phyloP scores from a whole-genome alignment of 1,284 basidiomycete genomes.

The Fomitopsis pinicola region DNA sequence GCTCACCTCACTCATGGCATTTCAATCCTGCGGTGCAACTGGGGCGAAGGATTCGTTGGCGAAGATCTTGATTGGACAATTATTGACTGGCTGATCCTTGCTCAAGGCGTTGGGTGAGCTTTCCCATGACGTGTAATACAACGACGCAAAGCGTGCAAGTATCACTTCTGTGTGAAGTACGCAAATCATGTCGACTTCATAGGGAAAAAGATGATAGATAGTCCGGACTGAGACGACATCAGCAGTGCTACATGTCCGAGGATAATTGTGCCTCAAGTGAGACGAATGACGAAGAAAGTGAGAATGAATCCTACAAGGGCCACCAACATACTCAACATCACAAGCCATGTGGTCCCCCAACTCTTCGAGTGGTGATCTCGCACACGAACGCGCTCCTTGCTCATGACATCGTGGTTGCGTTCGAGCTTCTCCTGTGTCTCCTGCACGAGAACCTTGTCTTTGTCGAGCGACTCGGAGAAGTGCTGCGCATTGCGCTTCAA shows the following conservation, averaged over 20 bases:
- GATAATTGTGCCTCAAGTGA: slow-evolving; percentile 31
- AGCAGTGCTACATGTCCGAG: not conserved
- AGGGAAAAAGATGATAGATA: too few relatives aligned
- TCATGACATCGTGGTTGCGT: slow-evolving; percentile 66
- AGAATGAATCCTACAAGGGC: slow-evolving; percentile 63
- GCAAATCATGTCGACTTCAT: not conserved
- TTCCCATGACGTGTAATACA: too few relatives aligned
- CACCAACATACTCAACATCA: slow-evolving; percentile 53
- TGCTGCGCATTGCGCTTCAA: slow-evolving; percentile 70
- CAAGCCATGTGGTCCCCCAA: slow-evolving; percentile 67
- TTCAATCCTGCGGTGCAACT: too few relatives aligned
- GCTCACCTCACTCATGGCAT: too few relatives aligned
- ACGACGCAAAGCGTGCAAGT: too few relatives aligned
- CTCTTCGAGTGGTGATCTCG: slow-evolving; percentile 65
- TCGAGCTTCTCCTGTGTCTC: slow-evolving; percentile 65
- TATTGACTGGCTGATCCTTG: too few relatives aligned
- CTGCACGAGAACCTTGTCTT: slow-evolving; percentile 60
- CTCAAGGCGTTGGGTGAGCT: too few relatives aligned
- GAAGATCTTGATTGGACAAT: too few relatives aligned
- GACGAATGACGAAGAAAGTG: slow-evolving; percentile 70
- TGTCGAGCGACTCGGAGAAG: slow-evolving; percentile 60
- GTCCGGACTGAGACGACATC: too few relatives aligned
- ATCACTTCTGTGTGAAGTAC: too few relatives aligned
- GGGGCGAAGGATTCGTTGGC: too few relatives aligned
- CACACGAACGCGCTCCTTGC: slow-evolving; percentile 57